Base-by-base conservation (phyloP, 495 filamentous ascomycete genomes). In the Penicillium maclennaniae region DNA sequence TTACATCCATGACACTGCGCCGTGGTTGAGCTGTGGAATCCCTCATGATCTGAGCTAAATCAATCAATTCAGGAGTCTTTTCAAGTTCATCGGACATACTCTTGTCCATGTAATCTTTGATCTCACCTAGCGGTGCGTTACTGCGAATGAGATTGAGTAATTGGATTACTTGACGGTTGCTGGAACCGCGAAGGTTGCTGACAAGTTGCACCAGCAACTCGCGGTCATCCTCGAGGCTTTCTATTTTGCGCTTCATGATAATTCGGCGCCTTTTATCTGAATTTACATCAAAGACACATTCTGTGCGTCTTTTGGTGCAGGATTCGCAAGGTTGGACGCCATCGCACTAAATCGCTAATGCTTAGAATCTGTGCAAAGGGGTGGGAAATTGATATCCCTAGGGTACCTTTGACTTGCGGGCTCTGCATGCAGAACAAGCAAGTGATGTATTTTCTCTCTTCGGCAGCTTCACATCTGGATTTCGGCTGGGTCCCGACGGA, bases 61-160 rank as follows among this genome's bases (percentile, higher is more conserved):
- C 62, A 7, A 57, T 44, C 3, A 70, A 40, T 17, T 68, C 59
- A 0, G 69, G 63, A 0, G 56, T 65, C 26, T 53, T 62, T 17
- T 61, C 62, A 2, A 69, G 14, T 15, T 63, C 60, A 23, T 49
- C 49, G 21, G 53, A 59, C 19, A 67, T 45, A 39, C 62, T 47
- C 10, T 63, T 56, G 47, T 69, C 61, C 17, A 74, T 48, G 34
- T 65, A 70, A 12, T 45, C 56, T 49, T 61, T 57, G 34, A 72
- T 63, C 37, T 71, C 68, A 15, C 65, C 55, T 14, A 71, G 37
- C 5, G 65, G 53, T 0, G 66, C 68, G 49, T 72, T 58, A 42
- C 60, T 69, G n/a, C 69, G 69, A 49, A 72, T 68, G 7, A 72
- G 54, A 49, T 69, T 67, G 8, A 72, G 28, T 19, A 72, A 44